These are phyloP conservation scores for Yamadazyma diospyri DNA, from an alignment of 1,139 yeast genomes.

Conservation along the genomic window DNA sequence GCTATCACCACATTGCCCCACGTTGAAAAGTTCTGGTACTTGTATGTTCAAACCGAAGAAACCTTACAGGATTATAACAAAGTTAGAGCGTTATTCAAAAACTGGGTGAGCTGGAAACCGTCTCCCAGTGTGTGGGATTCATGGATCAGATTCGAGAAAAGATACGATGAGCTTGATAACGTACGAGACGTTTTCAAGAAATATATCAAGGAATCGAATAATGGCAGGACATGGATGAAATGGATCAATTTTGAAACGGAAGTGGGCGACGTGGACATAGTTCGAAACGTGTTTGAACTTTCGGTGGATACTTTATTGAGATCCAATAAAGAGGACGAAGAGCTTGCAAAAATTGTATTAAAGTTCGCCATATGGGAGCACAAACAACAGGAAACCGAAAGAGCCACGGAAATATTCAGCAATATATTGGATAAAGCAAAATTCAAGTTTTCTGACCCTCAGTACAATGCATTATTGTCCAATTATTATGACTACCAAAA, in stretches of 20 bases:
- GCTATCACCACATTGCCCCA: slow-evolving; percentile 74
- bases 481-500: slow-evolving; percentile 61
- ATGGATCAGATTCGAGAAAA: slow-evolving; percentile 65
- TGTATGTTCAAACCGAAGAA: slow-evolving; percentile 81
- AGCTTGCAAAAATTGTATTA: slow-evolving; percentile 26
- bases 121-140: slow-evolving; percentile 69
- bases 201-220: slow-evolving; percentile 53
- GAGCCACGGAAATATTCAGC: slow-evolving; percentile 62
- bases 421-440: slow-evolving; percentile 38
- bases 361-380: slow-evolving; percentile 77
- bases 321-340: slow-evolving; percentile 18
- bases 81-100: slow-evolving; percentile 64
- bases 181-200: slow-evolving; percentile 57
- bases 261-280: slow-evolving; percentile 13
- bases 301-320: slow-evolving; percentile 55
- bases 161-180: slow-evolving; percentile 58
- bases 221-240: slow-evolving; percentile 57
- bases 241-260: slow-evolving; percentile 36
- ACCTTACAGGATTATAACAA: slow-evolving; percentile 61
- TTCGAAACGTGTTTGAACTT: slow-evolving; percentile 63
- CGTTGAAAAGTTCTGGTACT: slow-evolving; percentile 83
- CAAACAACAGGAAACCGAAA: slow-evolving; percentile 55
- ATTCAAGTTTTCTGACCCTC: slow-evolving; percentile 36
- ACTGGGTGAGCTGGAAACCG: slow-evolving; percentile 82
- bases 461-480: slow-evolving; percentile 39